Percentiles rank a stretch among this genome's conserved stretches.
Conservation (phyloP, 2,329 filamentous ascomycete genomes). For the Talaromyces sp. region DNA sequence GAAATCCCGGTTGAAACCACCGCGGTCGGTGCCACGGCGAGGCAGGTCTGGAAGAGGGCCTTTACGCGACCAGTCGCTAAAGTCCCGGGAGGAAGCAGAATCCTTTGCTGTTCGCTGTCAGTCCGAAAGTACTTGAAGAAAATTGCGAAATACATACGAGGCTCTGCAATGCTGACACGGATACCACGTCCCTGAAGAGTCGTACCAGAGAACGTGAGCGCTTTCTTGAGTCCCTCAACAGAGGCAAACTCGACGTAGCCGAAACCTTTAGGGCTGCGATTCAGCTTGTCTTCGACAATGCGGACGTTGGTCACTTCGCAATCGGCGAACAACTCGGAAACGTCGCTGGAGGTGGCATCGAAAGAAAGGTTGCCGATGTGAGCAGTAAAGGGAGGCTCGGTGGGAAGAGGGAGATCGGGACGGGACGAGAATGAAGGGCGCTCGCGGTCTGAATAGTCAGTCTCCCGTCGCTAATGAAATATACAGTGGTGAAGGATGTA, state of each 20-base stretch:
- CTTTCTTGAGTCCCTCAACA: slow-evolving; percentile 86
- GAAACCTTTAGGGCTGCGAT: slow-evolving; percentile 93
- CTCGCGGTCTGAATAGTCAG: slow-evolving; percentile 31
- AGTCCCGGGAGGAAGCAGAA: slow-evolving; percentile 65
- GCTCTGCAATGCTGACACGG: slow-evolving; percentile 92
- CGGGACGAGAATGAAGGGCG: slow-evolving; percentile 41
- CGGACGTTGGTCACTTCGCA: slow-evolving; percentile 88
- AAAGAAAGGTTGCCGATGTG: slow-evolving; percentile 97
- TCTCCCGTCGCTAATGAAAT: no score
- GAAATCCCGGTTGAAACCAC: slow-evolving; percentile 54
- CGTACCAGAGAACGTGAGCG: slow-evolving; percentile 74
- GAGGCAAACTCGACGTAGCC: slow-evolving; percentile 93
- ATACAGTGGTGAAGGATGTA: slow-evolving; percentile 24
- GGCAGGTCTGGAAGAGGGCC: slow-evolving; percentile 78
- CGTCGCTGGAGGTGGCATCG: slow-evolving; percentile 78
- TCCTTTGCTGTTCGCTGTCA: slow-evolving; percentile 67
- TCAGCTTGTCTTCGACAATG: slow-evolving; percentile 93
- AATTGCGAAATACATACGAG: slow-evolving; percentile 60
- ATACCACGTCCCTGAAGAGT: slow-evolving; percentile 86
- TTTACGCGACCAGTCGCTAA: slow-evolving; percentile 89
- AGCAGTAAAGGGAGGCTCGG: slow-evolving; percentile 89
- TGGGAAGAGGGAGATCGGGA: slow-evolving; percentile 79
- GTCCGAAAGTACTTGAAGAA: not conserved
- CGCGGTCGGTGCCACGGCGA: slow-evolving; percentile 53
- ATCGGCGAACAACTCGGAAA: slow-evolving; percentile 78